These are phyloP conservation scores for Hamigera avellanea DNA, from an alignment of 495 filamentous ascomycete species.

Conservation along the genomic window DNA sequence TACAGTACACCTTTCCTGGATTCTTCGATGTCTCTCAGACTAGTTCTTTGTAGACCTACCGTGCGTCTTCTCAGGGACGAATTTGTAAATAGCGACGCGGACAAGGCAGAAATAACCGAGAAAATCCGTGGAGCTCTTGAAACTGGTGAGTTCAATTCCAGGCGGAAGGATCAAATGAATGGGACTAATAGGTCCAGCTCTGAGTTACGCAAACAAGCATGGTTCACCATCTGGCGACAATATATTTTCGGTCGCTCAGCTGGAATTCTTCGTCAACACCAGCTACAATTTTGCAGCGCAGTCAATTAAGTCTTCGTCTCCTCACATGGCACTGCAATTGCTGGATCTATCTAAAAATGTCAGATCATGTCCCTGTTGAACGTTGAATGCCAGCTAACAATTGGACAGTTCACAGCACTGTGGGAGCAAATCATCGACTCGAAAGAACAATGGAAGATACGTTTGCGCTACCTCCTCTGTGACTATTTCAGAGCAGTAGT, in stretches of 20 bases:
- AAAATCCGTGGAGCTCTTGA: conserved; percentile 55
- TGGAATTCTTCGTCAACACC: conserved; percentile 74
- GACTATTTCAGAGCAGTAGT: conserved; percentile 56
- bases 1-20: too few species aligned
- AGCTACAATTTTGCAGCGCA: conserved; percentile 64
- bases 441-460: conserved; percentile 30
- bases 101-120: conserved; percentile 18
- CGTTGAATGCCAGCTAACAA: not conserved
- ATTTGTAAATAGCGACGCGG: conserved; percentile 26
- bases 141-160: conserved; percentile 31
- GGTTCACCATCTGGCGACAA: conserved; percentile 2
- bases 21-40: not conserved
- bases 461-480: conserved; percentile 51
- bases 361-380: not conserved
- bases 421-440: conserved; percentile 41
- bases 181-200: conserved; percentile 25
- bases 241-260: conserved; percentile 47
- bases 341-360: conserved; percentile 45
- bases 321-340: conserved; percentile 41
- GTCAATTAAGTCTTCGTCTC: conserved; percentile 41
- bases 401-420: conserved; percentile 40
- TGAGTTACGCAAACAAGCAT: conserved; percentile 27
- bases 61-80: conserved; percentile 48
- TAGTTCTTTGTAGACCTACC: conserved; percentile 24
- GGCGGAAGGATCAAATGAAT: conserved; percentile 7